These are phyloP conservation scores for Barnettozyma salicaria DNA, from an alignment of 805 yeast species.

Conservation along the genomic window DNA sequence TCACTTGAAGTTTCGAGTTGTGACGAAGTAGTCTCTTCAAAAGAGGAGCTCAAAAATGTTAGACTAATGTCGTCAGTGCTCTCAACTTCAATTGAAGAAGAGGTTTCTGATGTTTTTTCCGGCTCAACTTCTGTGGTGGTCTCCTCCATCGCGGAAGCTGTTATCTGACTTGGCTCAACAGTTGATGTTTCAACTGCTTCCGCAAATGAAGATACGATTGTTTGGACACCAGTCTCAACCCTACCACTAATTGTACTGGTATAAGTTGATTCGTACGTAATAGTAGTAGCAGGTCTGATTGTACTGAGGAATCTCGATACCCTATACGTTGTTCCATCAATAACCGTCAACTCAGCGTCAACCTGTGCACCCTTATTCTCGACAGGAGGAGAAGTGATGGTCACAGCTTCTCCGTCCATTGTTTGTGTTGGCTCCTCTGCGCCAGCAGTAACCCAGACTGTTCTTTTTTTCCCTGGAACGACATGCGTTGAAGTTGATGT, in stretches of 20 bases:
- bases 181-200: slow-evolving; percentile 7
- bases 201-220: slow-evolving; percentile 7
- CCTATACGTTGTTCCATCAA: slow-evolving; percentile 25
- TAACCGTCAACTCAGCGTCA: slow-evolving; percentile 13
- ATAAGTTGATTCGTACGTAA: slow-evolving; percentile 10
- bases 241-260: slow-evolving; percentile 20
- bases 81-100: slow-evolving; percentile 5
- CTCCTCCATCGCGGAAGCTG: background rate
- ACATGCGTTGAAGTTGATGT: slow-evolving; percentile 21
- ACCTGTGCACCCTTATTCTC: slow-evolving; percentile 4
- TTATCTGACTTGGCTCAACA: slow-evolving; percentile 6
- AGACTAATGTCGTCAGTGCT: too few species aligned
- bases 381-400: slow-evolving; percentile 6
- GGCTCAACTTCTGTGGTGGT: background rate
- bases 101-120: too few species aligned
- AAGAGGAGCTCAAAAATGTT: too few species aligned
- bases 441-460: slow-evolving; percentile 25
- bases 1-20: too few species aligned
- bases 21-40: too few species aligned
- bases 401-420: too few species aligned
- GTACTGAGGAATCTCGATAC: slow-evolving; percentile 22
- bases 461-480: slow-evolving; percentile 19
- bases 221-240: slow-evolving; percentile 18
- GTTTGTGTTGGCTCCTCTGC: slow-evolving; percentile 12
- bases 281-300: slow-evolving; percentile 21